Percentiles rank a stretch among this genome's conserved stretches.
phyloP scores from a whole-genome alignment of 2,329 filamentous ascomycete species.

The Stylonectria norvegica region DNA sequence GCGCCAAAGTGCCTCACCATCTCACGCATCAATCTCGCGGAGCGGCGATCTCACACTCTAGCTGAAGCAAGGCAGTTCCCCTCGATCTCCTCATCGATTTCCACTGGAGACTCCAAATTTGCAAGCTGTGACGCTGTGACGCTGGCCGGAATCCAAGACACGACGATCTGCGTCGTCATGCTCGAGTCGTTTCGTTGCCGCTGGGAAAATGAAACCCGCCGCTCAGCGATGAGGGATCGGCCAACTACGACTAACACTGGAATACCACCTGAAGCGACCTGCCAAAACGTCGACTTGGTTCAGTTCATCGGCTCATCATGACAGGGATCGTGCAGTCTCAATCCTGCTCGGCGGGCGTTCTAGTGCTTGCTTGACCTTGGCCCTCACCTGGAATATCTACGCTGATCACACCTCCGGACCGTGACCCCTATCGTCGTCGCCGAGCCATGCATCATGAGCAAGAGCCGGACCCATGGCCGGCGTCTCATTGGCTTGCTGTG shows the following conservation, averaged over 20 bases:
- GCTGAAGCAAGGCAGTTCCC: constrained; percentile 21
- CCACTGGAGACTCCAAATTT: not conserved
- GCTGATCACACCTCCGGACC: constrained; percentile 12
- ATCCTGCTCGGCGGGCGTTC: constrained; percentile 21
- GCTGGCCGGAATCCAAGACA: not conserved
- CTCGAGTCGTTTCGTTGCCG: not conserved
- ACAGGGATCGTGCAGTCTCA: constrained; percentile 15
- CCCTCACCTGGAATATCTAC: constrained; percentile 4
- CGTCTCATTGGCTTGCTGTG: constrained; percentile 9
- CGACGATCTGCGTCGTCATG: not conserved
- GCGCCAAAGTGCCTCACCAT: constrained; percentile 20
- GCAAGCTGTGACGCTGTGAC: not conserved
- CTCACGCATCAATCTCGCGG: constrained; percentile 15
- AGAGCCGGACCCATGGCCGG: constrained; percentile 10
- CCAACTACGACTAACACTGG: not conserved
- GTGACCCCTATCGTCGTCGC: constrained; percentile 13
- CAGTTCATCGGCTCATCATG: constrained; percentile 27
- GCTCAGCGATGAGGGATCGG: not conserved
- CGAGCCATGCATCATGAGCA: constrained; percentile 13
- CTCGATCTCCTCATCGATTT: constrained; percentile 5
- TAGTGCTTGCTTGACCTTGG: constrained; percentile 9
- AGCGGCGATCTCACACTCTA: constrained; percentile 29
- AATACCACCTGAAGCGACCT: constrained; percentile 10
- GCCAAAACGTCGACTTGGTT: constrained; percentile 15
- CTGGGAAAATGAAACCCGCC: constrained; percentile 1